Evolutionary conservation across 495 filamentous ascomycete genomes (phyloP).

Genomic region (Pseudoneurospora amorphoporcata): DNA sequence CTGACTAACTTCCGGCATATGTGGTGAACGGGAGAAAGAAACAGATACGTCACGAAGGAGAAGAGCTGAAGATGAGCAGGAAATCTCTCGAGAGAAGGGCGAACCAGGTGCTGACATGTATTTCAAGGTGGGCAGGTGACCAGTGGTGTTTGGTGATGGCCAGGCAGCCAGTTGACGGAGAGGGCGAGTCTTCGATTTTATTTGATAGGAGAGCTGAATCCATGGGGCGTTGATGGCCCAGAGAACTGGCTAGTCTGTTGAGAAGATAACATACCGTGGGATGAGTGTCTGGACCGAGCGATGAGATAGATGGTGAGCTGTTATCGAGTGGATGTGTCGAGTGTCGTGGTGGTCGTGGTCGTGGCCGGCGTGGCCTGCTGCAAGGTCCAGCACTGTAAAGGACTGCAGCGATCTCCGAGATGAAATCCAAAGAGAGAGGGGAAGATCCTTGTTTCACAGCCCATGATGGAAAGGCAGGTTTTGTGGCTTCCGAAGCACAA

Average conservation of each 20-base stretch:
- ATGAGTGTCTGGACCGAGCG: neutral
- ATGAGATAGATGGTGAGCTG: neutral
- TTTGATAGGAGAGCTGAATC: neutral
- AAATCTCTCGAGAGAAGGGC: neutral
- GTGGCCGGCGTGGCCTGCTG: neutral
- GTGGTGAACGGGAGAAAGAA: neutral
- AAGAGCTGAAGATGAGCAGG: neutral
- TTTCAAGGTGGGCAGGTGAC: neutral
- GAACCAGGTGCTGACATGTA: neutral
- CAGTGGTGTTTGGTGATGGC: neutral
- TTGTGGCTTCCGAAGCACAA: neutral
- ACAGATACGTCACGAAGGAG: neutral
- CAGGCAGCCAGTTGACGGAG: neutral
- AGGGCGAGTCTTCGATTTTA: neutral
- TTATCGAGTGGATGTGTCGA: neutral
- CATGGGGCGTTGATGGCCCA: neutral
- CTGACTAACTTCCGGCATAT: neutral
- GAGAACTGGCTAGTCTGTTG: neutral
- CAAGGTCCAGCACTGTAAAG: neutral
- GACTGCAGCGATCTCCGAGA: neutral
- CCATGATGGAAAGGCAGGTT: neutral
- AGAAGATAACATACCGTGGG: neutral
- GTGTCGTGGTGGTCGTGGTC: neutral
- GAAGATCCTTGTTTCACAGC: neutral
- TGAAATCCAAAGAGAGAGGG: neutral